A percentile compares a stretch with the other conserved stretches of the same genome.
Evolutionary conservation across 805 yeast genomes (phyloP).

Genomic region (Kockiozyma suomiensis): DNA sequence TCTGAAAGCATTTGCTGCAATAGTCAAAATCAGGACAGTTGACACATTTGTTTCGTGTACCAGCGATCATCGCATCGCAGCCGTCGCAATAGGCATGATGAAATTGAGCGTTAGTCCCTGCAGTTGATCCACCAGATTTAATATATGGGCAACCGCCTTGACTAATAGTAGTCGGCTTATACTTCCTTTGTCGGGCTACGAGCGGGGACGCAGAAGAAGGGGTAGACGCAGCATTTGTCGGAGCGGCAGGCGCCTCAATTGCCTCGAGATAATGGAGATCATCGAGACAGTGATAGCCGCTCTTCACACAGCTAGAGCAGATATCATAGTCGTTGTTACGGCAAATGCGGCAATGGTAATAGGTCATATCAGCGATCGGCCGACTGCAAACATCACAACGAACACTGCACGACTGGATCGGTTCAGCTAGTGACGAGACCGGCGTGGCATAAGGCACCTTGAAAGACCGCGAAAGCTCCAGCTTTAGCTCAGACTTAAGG

Average conservation of each 20-base stretch:
- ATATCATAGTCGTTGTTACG: slow-evolving; percentile 26
- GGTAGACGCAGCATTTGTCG: neutral
- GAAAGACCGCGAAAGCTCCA: slow-evolving; percentile 3
- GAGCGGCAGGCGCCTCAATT: neutral
- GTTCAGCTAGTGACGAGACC: neutral
- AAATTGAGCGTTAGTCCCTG: neutral
- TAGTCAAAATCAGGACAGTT: slow-evolving; percentile 55
- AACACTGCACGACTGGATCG: neutral
- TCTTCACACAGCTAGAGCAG: slow-evolving; percentile 22
- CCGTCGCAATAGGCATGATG: slow-evolving; percentile 38
- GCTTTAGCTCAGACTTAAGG: slow-evolving; percentile 11
- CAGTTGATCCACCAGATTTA: neutral
- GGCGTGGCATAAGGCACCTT: neutral
- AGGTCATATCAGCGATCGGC: slow-evolving; percentile 6
- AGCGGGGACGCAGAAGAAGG: too few species aligned
- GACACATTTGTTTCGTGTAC: slow-evolving; percentile 53
- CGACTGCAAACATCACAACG: slow-evolving; percentile 26
- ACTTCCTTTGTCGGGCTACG: too few species aligned
- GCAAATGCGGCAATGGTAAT: slow-evolving; percentile 30
- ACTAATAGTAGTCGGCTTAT: neutral
- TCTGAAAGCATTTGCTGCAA: slow-evolving; percentile 45
- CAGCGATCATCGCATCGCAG: slow-evolving; percentile 40
- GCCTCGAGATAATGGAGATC: slow-evolving; percentile 23
- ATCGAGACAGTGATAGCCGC: slow-evolving; percentile 27
- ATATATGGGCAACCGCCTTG: neutral